Percentiles rank a stretch among this genome's conserved stretches.
These are phyloP conservation scores for Starmerella floricola DNA, from an alignment of 805 yeast species.

Conservation along the genomic window DNA sequence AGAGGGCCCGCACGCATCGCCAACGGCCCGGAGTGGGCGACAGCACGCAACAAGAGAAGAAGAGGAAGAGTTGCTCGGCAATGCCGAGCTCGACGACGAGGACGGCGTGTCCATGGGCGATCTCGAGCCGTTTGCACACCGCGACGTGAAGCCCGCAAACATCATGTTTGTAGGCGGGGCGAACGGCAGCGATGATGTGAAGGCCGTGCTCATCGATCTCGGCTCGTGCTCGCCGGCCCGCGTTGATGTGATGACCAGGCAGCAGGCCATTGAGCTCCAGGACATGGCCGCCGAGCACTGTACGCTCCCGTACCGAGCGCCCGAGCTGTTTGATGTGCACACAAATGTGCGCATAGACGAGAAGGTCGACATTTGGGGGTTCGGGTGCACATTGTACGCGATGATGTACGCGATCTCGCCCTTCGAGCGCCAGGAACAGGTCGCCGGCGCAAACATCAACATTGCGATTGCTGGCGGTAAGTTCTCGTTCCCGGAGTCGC, in stretches of 20 bases:
- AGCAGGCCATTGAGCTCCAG: constrained; percentile 62
- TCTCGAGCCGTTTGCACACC: constrained; percentile 58
- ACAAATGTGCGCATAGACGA: constrained; percentile 57
- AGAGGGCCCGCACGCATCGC: background rate
- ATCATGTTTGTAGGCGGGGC: constrained; percentile 55
- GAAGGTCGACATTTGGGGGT: constrained; percentile 78
- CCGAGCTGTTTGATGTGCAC: constrained; percentile 71
- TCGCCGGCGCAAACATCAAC: constrained; percentile 68
- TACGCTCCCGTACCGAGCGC: constrained; percentile 78
- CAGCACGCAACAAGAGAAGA: background rate
- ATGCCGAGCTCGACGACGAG: constrained; percentile 10
- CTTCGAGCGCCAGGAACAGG: constrained; percentile 69
- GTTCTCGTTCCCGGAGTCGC: constrained; percentile 44
- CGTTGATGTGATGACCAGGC: constrained; percentile 42
- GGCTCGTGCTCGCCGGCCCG: constrained; percentile 68
- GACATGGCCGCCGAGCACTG: constrained; percentile 78
- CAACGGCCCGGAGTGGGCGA: background rate
- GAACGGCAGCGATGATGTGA: constrained; percentile 6
- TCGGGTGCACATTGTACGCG: constrained; percentile 75
- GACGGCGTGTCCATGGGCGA: constrained; percentile 28
- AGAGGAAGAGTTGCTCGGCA: constrained; percentile 8
- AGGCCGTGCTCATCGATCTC: constrained; percentile 70
- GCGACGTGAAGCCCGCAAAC: constrained; percentile 83
- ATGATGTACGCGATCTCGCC: constrained; percentile 73
- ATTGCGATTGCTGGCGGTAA: constrained; percentile 63